These are phyloP conservation scores for Quercus alba DNA, from an alignment of 306 rosid species.

Conservation along the genomic window DNA sequence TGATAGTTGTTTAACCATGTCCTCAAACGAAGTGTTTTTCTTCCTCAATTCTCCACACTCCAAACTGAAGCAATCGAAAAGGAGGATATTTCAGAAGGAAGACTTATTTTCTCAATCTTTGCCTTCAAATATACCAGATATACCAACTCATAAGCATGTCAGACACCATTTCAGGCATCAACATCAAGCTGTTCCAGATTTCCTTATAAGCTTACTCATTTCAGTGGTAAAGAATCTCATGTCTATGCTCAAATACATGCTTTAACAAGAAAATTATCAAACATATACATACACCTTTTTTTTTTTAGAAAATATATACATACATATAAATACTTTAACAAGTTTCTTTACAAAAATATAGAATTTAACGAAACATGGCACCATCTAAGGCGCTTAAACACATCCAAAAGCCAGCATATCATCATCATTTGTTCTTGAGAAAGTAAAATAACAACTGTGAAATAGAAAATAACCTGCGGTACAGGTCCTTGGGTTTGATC, in stretches of 20 bases:
- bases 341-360: neutral
- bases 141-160: neutral
- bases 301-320: too few species aligned
- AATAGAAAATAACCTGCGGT: slow-evolving; percentile 66
- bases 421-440: slow-evolving; percentile 5
- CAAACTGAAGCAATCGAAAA: neutral
- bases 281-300: too few species aligned
- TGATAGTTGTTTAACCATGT: neutral
- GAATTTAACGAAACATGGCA: neutral
- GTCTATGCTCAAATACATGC: neutral
- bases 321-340: neutral
- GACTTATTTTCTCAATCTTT: neutral
- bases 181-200: neutral
- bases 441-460: slow-evolving; percentile 6
- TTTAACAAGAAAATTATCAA: neutral
- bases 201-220: slow-evolving; percentile 4
- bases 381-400: neutral
- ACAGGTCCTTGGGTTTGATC: slow-evolving; percentile 87
- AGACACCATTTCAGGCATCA: slow-evolving; percentile 7
- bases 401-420: neutral
- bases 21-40: neutral
- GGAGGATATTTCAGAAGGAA: neutral
- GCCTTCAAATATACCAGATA: slow-evolving; percentile 9
- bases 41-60: neutral
- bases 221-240: neutral